Base-by-base conservation (phyloP, 2,329 filamentous ascomycete genomes). In the Chrysoporthe puriensis region DNA sequence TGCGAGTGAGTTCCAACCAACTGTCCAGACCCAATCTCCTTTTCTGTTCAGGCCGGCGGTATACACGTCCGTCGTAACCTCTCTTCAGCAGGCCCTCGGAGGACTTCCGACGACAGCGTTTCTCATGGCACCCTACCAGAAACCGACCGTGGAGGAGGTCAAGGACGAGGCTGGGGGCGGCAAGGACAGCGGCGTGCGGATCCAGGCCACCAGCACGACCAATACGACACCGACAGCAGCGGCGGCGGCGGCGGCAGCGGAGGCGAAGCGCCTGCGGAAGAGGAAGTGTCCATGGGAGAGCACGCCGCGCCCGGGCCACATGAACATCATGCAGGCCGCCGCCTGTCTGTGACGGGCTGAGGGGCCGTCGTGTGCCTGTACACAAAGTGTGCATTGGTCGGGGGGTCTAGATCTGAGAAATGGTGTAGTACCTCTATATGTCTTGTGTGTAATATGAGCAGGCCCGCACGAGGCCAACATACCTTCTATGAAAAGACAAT, bases 101-200 rank as follows among this genome's bases (percentile, higher is more conserved):
- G 54, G 18, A n/a, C 1, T n/a, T 16, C 26, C 26, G 26, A 26
- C 36, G 36, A 9, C 36, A 40, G 9, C 36, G 9, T 9, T 40
- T 40, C 36, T 40, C 46, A 69, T 69, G 67, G 67, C 67, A 14
- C 64, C 61, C 16, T 69, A 69, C 36, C 67, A 69, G 44, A 69
- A 69, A 14, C 67, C 67, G 13, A 62, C 48, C 4, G 67, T 69
- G 42, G 67, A 66, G 52, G 67, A 69, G 42, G 56, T 66, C 11
- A 44, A 59, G 57, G 67, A 66, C 21, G 67, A 67, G 57, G 32
- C 59, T 18, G 34, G 52, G 32, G 48, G 56, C n/a, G n/a, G 21
- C 43, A 66, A 56, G 52, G 48, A 56, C 2, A 62, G 18, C 11
- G 40, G 58, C 2, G 13, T 44, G 36, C 14, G 40, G 18, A 16